Evolutionary conservation across 2,329 filamentous ascomycete species (phyloP), one percentile per base, ranked within the genome.

Genomic region (Sclerotinia spermophila): DNA sequence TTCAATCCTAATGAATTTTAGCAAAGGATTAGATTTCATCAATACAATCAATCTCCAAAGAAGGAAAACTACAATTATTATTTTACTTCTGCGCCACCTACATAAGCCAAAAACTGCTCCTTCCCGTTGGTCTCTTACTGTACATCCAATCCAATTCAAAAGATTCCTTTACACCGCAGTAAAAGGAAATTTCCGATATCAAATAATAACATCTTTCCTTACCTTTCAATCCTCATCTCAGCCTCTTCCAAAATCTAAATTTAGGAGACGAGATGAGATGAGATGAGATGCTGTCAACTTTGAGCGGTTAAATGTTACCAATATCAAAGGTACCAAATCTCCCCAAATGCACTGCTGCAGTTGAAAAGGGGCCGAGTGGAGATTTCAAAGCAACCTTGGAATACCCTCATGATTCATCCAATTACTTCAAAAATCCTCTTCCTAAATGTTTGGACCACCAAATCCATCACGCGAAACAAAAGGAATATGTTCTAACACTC

Each of bases 331-430:
- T 27, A 48, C 42, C 42, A 62, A 48, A 6, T 40, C 33, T 27
- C 35, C n/a, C n/a, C 35, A 24, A 27, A 40, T 60, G 56, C 56
- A 40, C 30, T 64, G 60, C 60, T 64, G 27, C 60, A 64, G 42
- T 40, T 65, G 24, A n/a, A 40, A 38, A 40, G 33, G 24, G 62
- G n/a, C 15, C n/a, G 33, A 30, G 45, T 53, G 45, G 33, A 65
- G 15, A 40, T 53, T 40, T 40, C 21, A n/a, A 64, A 19, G 13
- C 35, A 59, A 59, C 11, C 60, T 45, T 35, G 19, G 15, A 44
- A 44, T 35, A 35, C 40, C 27, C 40, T 35, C 21, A 56, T n/a
- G n/a, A n/a, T 13, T 33, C 33, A 59, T n/a, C 33, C n/a, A 17
- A 48, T 27, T 51, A 13, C 44, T 64, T 64, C 44, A 15, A 17